Base-by-base conservation (phyloP, 2,329 filamentous ascomycete species). In the Aspergillus fijiensis region DNA sequence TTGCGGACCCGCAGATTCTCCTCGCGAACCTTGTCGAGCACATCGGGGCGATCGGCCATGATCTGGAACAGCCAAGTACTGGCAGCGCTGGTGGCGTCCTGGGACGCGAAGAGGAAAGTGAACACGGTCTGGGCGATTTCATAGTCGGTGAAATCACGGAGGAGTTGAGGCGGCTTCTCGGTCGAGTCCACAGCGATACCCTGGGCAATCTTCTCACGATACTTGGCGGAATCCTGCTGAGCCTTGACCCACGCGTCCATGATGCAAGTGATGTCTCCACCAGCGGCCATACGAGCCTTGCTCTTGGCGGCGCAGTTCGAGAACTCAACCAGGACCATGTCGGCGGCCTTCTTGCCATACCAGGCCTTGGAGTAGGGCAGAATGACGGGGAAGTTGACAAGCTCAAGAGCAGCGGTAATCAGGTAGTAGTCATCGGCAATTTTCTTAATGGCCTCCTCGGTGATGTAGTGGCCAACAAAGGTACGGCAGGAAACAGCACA, bases 301-400 rank as follows among this genome's bases (percentile, higher is more conserved):
- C 90, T 90, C 84, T 97, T 96, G 63, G 92, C 91, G 51, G 94
- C 90, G 73, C 94, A 97, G 79, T 92, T 93, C 74, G 89, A 81
- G 73, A 98, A 98, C 75, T 96, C 93, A 52, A 84, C 85, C 66
- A 98, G 82, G 35, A 96, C 92, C 88, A 96, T 92, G 72, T 96
- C 91, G 60, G 94, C 88, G 31, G 92, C 92, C 81, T 93, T 96
- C 85, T 97, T 96, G 70, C 94, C 95, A 73, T 96, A 96, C 92
- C 92, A 98, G 5, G 92, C 92, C 82, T 92, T 94, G 74, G 93
- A 97, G 82, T 86, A 98, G 45, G 94, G 94, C 47, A 98, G 79
- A 74, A 98, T 97, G 79, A 98, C 90, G 61, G 95, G 94, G 82
- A 98, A 96, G 82, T 98, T 98, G 82, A 99, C 95, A 51, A 98